These are phyloP conservation scores for Aegilops speltoides DNA, from an alignment of 176 grass and related monocot genomes.

Conservation along the genomic window DNA sequence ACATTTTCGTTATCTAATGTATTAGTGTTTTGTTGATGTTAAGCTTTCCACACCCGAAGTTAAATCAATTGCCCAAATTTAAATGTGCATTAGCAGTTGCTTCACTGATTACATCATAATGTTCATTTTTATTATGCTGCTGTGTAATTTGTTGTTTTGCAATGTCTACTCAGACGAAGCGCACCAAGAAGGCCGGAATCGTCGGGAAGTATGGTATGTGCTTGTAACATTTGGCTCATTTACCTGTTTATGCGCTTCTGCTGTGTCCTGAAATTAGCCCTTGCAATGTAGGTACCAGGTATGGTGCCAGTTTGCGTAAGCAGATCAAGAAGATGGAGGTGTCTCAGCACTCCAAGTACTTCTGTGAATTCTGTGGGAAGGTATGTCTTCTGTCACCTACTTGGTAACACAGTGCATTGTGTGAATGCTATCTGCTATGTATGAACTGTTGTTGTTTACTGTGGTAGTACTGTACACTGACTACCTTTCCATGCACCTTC, in stretches of 20 bases:
- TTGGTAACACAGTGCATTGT: background rate
- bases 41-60: background rate
- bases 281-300: conserved; percentile 64
- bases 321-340: conserved; percentile 99
- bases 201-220: conserved; percentile 85
- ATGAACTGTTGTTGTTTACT: background rate
- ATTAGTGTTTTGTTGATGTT: background rate
- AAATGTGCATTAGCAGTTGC: background rate
- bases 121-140: background rate
- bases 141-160: conserved; percentile 29
- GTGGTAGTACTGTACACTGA: background rate
- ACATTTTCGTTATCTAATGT: background rate
- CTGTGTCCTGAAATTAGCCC: background rate
- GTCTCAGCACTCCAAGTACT: conserved; percentile 91
- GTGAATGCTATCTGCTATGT: background rate
- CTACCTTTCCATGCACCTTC: background rate
- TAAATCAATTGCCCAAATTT: background rate
- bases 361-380: conserved; percentile 96
- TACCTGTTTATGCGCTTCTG: background rate
- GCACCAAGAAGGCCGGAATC: conserved; percentile 94
- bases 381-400: conserved; percentile 14
- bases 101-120: background rate
- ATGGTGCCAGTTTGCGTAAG: conserved; percentile 95
- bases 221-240: background rate
- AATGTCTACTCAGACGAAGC: conserved; percentile 64